Conservation (phyloP, 768 basidiomycete species). For the Pleurotus salmoneostramineus region DNA sequence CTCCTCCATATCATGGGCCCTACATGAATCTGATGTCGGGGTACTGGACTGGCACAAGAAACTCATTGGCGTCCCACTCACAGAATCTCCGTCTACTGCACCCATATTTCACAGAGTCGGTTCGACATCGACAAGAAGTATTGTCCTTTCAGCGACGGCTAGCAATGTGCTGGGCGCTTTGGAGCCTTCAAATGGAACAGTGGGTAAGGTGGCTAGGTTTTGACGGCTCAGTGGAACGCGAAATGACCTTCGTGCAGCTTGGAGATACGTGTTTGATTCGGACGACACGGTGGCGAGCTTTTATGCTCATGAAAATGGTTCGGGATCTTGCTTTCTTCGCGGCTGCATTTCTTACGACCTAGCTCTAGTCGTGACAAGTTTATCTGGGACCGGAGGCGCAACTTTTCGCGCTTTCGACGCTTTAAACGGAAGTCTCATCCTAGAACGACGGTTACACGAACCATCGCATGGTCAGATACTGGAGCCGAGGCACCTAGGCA, state of each 20-base stretch:
- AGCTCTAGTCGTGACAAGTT: slow-evolving; percentile 54
- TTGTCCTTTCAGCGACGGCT: slow-evolving; percentile 62
- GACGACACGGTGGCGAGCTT: slow-evolving; percentile 67
- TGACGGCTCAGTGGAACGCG: not conserved
- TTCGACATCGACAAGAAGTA: slow-evolving; percentile 26
- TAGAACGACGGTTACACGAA: slow-evolving; percentile 61
- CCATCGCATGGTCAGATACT: slow-evolving; percentile 36
- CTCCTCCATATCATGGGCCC: slow-evolving; percentile 30
- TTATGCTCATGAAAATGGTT: slow-evolving; percentile 54
- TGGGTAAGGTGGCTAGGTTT: slow-evolving; percentile 47
- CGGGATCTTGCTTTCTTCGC: slow-evolving; percentile 19
- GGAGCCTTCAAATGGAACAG: slow-evolving; percentile 58
- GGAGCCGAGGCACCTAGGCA: slow-evolving; percentile 54
- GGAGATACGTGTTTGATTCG: slow-evolving; percentile 76
- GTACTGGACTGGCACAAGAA: slow-evolving; percentile 86
- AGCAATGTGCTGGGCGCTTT: slow-evolving; percentile 80
- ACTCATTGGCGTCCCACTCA: slow-evolving; percentile 69
- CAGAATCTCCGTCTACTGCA: slow-evolving; percentile 42
- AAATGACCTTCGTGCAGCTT: slow-evolving; percentile 41
- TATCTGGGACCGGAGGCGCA: slow-evolving; percentile 75
- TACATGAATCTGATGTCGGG: slow-evolving; percentile 75
- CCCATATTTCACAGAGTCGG: slow-evolving; percentile 54
- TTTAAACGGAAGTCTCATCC: slow-evolving; percentile 55
- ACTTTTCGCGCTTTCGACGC: slow-evolving; percentile 67
- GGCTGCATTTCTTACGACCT: slow-evolving; percentile 1